Conservation (phyloP, 1,284 basidiomycete genomes). For the Athelia sp. region DNA sequence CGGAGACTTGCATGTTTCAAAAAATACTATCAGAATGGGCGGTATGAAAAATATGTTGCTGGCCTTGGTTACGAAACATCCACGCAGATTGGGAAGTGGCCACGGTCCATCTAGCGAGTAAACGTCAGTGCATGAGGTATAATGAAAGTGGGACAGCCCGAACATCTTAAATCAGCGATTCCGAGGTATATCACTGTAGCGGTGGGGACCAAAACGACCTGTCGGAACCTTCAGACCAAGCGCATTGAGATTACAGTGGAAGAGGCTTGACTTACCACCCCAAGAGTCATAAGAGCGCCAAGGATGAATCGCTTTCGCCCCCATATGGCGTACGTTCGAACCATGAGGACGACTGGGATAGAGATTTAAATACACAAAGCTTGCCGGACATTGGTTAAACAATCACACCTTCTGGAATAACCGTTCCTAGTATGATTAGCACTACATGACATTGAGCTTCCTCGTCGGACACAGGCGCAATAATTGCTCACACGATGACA, state of each 20-base stretch:
- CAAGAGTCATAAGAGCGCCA: conserved; percentile 21
- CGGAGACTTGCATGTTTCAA: conserved; percentile 32
- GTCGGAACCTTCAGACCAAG: background rate
- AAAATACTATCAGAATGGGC: conserved; percentile 32
- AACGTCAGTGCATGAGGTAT: background rate
- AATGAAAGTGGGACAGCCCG: conserved; percentile 7
- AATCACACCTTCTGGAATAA: conserved; percentile 30
- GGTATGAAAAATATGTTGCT: conserved; percentile 31
- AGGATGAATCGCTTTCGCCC: conserved; percentile 28
- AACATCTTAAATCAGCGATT: conserved; percentile 29
- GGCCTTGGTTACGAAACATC: conserved; percentile 28
- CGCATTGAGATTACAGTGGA: background rate
- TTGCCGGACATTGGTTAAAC: conserved; percentile 2
- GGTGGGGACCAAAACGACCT: conserved; percentile 28
- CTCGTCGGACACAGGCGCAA: background rate
- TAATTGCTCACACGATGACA: conserved; percentile 26
- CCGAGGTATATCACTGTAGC: conserved; percentile 28
- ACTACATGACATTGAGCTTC: conserved; percentile 16
- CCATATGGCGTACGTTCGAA: conserved; percentile 43
- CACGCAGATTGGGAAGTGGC: conserved; percentile 13
- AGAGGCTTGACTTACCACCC: conserved; percentile 15
- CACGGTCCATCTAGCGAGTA: conserved; percentile 12
- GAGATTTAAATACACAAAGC: background rate
- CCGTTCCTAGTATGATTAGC: conserved; percentile 29
- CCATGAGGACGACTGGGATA: conserved; percentile 27